phyloP scores from a whole-genome alignment of 306 rosid species.

The Calophaca sinica region DNA sequence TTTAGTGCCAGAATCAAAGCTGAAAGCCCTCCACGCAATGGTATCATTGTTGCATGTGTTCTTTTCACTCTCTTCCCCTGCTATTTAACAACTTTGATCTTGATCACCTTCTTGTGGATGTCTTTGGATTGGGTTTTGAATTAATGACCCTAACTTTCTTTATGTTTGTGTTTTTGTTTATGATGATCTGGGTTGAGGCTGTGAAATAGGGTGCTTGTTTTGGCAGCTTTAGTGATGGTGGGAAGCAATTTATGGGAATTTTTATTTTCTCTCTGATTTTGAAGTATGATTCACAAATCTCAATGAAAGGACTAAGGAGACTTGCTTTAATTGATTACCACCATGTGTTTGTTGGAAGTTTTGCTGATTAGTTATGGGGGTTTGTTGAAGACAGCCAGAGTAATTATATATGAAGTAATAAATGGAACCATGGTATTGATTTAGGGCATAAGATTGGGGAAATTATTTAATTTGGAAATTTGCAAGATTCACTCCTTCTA shows the following conservation, averaged over 20 bases:
- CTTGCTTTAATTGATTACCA: slow-evolving; percentile 37
- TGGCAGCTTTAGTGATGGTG: not conserved
- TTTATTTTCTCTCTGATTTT: slow-evolving; percentile 33
- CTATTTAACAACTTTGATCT: not conserved
- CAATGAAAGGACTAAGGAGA: not conserved
- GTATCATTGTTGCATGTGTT: slow-evolving; percentile 48
- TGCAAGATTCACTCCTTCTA: not conserved
- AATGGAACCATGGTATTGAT: slow-evolving; percentile 24
- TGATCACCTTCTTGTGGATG: slow-evolving; percentile 18
- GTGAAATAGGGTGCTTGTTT: slow-evolving; percentile 16
- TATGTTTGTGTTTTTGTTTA: not conserved
- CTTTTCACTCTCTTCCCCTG: slow-evolving; percentile 10
- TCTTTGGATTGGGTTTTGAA: slow-evolving; percentile 22
- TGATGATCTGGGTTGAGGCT: not conserved
- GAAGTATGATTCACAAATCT: slow-evolving; percentile 2
- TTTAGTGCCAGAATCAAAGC: slow-evolving; percentile 85
- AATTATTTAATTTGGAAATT: slow-evolving; percentile 19
- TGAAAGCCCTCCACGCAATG: slow-evolving; percentile 84
- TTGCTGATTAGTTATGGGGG: slow-evolving; percentile 13
- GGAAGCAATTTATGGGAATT: not conserved
- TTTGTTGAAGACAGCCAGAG: slow-evolving; percentile 8
- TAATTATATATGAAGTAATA: not conserved
- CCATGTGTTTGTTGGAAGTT: not conserved
- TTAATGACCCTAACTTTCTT: not conserved
- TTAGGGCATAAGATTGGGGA: slow-evolving; percentile 1